Percentiles rank a stretch among this genome's conserved stretches.
Evolutionary conservation across 306 rosid species (phyloP).

Genomic region (Corylus avellana): DNA sequence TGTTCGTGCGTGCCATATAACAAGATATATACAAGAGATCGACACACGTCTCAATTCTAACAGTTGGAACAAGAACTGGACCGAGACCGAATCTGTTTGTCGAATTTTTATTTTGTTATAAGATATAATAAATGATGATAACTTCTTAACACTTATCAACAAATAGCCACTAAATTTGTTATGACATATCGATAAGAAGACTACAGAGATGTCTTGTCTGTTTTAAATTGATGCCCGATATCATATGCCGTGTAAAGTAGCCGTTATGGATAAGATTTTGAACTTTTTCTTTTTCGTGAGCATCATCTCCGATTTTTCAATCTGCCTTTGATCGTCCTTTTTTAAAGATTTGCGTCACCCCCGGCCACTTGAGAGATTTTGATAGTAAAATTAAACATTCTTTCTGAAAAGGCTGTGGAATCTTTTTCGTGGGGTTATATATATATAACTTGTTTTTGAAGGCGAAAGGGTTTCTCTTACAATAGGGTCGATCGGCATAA

Average conservation of each 20-base stretch:
- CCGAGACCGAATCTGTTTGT: too few species aligned
- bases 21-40: too few species aligned
- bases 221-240: constrained; percentile 31
- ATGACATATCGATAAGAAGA: constrained; percentile 26
- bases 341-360: constrained; percentile 45
- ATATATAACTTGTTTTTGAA: neutral
- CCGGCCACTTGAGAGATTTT: constrained; percentile 24
- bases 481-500: constrained; percentile 20
- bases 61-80: too few species aligned
- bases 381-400: constrained; percentile 19
- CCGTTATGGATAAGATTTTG: constrained; percentile 48
- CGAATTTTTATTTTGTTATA: too few species aligned
- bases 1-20: too few species aligned
- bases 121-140: too few species aligned
- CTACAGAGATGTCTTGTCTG: neutral
- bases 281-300: constrained; percentile 29
- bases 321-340: constrained; percentile 11
- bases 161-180: constrained; percentile 11
- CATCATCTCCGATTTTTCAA: constrained; percentile 24
- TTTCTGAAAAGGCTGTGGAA: constrained; percentile 25
- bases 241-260: constrained; percentile 59
- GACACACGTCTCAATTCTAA: too few species aligned
- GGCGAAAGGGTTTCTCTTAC: neutral
- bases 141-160: constrained; percentile 5
- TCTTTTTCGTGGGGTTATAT: constrained; percentile 5